Base-by-base conservation (phyloP, 352 stramenopile species). In the Phytophthora syringae region DNA sequence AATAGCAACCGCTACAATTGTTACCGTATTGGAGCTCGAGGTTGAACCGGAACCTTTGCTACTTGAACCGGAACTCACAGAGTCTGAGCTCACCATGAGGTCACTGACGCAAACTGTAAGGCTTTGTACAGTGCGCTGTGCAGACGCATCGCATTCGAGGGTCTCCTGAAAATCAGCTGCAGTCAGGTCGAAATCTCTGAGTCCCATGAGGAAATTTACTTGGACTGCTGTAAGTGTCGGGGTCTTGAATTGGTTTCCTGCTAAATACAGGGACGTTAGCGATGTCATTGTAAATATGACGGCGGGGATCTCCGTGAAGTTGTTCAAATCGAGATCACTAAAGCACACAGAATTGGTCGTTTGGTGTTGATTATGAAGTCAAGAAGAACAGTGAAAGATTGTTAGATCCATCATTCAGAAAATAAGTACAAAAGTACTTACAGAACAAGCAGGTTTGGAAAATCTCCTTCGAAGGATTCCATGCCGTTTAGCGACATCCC, bases 271-370 rank as follows among this genome's bases (percentile, higher is more conserved):
- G 27, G 49, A 57, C 5, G 37, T 59, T 30, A 77, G 49, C 16
- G 52, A 67, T 7, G 30, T 52, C 51, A 72, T 55, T 3, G 40
- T 77, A 43, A 61, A 77, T 39, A 77, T 66, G 25, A 64, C 42
- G 10, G 49, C 51, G 2, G 70, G 70, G 16, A 77, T 67, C 56
- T 58, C 60, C 7, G 60, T 72, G 32, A 77, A 50, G 16, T 74
- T 72, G 70, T 74, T 77, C 30, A 51, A 28, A 2, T 20, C 20
- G 22, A 77, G 56, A 13, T 65, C 39, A 16, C 69, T 77, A 47
- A 27, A 32, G 27, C 27, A 32, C 9, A 32, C 27, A 5, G 4
- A 25, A 18, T n/a, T 27, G 21, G 11, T 24, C 3, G n/a, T 44
- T 44, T 9, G 20, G 24, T 15, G 9, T 25, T 25, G n/a, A 25